phyloP scores from a whole-genome alignment of 2,329 filamentous ascomycete genomes.

The Nigrospora osmanthi region DNA sequence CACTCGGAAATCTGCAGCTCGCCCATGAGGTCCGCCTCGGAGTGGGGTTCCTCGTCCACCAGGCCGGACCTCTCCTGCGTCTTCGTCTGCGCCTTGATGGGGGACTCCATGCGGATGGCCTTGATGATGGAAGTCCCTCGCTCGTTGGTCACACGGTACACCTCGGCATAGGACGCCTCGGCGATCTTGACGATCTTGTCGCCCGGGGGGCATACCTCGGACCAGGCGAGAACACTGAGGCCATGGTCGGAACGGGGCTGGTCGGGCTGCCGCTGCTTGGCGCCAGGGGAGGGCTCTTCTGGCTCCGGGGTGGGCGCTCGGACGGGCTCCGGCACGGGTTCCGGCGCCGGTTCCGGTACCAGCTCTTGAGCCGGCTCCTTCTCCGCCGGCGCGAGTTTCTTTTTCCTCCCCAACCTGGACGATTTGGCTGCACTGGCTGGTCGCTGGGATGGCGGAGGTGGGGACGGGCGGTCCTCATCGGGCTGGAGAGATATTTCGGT shows the following conservation, averaged over 20 bases:
- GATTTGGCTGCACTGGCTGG: background rate
- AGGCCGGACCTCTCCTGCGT: constrained; percentile 44
- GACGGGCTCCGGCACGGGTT: background rate
- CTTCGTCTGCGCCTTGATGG: constrained; percentile 50
- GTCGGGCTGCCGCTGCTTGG: background rate
- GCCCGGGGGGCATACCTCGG: constrained; percentile 45
- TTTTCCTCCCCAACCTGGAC: constrained; percentile 4
- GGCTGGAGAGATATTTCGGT: constrained; percentile 14
- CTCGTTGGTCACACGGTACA: constrained; percentile 54
- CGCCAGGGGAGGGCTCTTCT: constrained; percentile 7
- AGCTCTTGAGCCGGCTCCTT: background rate
- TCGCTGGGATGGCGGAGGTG: constrained; percentile 3
- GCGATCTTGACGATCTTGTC: constrained; percentile 55
- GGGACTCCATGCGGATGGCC: constrained; percentile 50
- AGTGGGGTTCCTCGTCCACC: constrained; percentile 51
- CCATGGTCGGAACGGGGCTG: background rate
- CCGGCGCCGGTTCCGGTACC: constrained; percentile 4
- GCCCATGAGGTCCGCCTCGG: constrained; percentile 44
- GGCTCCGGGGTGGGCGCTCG: constrained; percentile 5
- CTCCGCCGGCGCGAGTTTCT: background rate
- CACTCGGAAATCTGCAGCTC: constrained; percentile 58
- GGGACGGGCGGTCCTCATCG: constrained; percentile 12
- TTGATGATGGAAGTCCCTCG: constrained; percentile 59
- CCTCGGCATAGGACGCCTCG: constrained; percentile 59
- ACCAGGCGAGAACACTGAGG: constrained; percentile 44